Percentiles rank a stretch among this genome's conserved stretches.
phyloP scores from a whole-genome alignment of 2,329 filamentous ascomycete species.

The Venturia aucupariae region DNA sequence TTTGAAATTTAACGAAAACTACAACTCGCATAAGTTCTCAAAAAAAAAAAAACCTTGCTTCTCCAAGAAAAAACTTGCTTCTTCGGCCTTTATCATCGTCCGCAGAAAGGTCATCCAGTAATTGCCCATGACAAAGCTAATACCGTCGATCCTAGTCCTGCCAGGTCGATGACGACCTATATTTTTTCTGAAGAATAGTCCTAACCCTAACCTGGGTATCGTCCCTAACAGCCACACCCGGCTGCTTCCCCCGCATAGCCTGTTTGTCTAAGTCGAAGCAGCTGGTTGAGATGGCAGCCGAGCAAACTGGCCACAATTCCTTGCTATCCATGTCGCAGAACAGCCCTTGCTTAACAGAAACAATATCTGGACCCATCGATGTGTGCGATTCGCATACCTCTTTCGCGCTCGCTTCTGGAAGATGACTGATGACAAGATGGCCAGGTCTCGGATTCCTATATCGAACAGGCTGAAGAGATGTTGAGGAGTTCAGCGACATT shows the following conservation, averaged over 20 bases:
- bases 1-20: neutral
- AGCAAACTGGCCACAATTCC: neutral
- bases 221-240: neutral
- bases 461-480: neutral
- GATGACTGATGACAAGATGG: neutral
- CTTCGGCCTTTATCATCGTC: neutral
- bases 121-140: neutral
- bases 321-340: slow-evolving; percentile 3
- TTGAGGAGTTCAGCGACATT: neutral
- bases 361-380: slow-evolving; percentile 1
- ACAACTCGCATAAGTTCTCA: too few species aligned
- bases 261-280: neutral
- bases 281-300: neutral
- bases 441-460: neutral
- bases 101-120: too few species aligned
- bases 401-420: neutral
- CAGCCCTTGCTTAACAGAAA: neutral
- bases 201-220: neutral
- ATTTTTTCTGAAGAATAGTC: neutral
- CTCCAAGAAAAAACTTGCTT: too few species aligned
- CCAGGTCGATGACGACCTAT: neutral
- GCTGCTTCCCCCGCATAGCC: neutral
- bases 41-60: too few species aligned
- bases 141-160: neutral
- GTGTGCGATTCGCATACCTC: neutral